phyloP scores from a whole-genome alignment of 352 stramenopile genomes.

The Globisporangium camurandrum region DNA sequence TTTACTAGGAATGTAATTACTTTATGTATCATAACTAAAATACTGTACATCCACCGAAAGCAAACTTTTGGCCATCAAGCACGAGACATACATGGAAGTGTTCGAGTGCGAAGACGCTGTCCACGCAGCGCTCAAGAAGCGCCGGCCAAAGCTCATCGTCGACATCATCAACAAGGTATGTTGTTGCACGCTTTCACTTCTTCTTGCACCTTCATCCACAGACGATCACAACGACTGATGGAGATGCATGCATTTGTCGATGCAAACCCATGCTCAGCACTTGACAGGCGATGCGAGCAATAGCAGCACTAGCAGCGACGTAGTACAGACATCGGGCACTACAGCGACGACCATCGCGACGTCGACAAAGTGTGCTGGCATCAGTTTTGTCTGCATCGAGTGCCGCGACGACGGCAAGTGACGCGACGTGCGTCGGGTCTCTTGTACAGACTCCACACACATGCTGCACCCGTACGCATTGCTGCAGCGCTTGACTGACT shows the following conservation, averaged over 20 bases:
- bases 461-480: no score
- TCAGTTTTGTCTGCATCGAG: constrained; percentile 77
- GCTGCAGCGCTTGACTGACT: background rate
- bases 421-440: constrained; percentile 14
- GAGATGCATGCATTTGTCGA: constrained; percentile 1
- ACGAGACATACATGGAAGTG: constrained; percentile 45
- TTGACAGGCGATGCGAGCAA: constrained; percentile 27
- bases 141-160: constrained; percentile 56
- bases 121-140: constrained; percentile 59
- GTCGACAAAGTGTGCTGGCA: constrained; percentile 11
- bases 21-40: background rate
- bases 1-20: no score
- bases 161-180: constrained; percentile 74
- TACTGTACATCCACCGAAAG: background rate
- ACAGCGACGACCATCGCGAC: constrained; percentile 1
- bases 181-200: background rate
- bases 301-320: constrained; percentile 1
- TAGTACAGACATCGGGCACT: constrained; percentile 4
- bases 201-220: background rate
- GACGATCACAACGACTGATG: background rate
- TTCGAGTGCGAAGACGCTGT: constrained; percentile 77
- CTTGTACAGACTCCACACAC: no score
- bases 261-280: constrained; percentile 22
- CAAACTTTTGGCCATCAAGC: background rate
- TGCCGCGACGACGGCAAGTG: constrained; percentile 42